Percentiles rank a stretch among this genome's conserved stretches.
These are phyloP conservation scores for Allium cepa DNA, from an alignment of 106 monocot species.

Conservation along the genomic window DNA sequence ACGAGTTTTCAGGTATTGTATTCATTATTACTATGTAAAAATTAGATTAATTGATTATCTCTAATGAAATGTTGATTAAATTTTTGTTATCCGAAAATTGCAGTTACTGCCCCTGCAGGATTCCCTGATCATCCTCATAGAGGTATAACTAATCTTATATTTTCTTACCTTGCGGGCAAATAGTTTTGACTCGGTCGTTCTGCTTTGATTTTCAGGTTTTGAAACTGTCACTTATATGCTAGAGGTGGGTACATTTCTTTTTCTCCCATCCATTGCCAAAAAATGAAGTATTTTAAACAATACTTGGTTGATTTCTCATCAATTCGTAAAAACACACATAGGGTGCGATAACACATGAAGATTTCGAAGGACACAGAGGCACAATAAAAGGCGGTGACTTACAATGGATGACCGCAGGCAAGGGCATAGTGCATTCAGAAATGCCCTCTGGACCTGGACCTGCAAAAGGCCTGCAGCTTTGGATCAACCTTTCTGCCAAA, in stretches of 20 bases:
- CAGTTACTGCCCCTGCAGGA: constrained; percentile 81
- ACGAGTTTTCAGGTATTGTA: constrained; percentile 57
- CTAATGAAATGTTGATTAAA: too few species aligned
- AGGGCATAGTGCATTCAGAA: constrained; percentile 75
- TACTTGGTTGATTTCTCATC: background rate
- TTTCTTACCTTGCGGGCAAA: background rate
- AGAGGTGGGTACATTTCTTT: constrained; percentile 35
- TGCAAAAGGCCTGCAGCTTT: constrained; percentile 73
- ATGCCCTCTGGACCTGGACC: constrained; percentile 48
- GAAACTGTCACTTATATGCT: constrained; percentile 88
- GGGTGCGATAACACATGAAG: constrained; percentile 78
- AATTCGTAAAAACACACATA: constrained; percentile 7
- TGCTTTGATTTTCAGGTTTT: constrained; percentile 39
- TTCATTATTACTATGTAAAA: too few species aligned
- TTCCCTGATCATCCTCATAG: constrained; percentile 93
- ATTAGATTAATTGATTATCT: too few species aligned
- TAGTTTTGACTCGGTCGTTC: background rate
- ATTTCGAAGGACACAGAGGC: constrained; percentile 70
- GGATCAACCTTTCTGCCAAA: constrained; percentile 84
- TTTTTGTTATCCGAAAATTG: background rate
- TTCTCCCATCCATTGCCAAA: background rate
- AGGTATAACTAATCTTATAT: constrained; percentile 30
- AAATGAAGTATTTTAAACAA: background rate
- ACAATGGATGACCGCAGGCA: constrained; percentile 91
- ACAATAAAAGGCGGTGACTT: constrained; percentile 71